Base-by-base conservation (phyloP, 495 filamentous ascomycete species). In the Annulohypoxylon maeteangense region DNA sequence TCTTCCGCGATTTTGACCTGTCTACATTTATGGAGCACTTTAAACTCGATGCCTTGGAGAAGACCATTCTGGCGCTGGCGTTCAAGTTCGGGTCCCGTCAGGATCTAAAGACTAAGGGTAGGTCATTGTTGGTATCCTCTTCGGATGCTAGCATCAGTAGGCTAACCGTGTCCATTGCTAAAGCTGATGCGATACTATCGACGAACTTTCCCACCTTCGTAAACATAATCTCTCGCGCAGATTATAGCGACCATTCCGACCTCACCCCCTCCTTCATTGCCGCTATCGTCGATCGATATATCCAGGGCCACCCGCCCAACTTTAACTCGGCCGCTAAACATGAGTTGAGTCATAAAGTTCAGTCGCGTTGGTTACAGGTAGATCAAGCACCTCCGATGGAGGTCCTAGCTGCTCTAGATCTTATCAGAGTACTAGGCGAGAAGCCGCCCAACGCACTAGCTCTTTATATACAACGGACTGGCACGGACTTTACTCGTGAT, bases 21-120 rank as follows among this genome's bases (percentile, higher is more conserved):
- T 91, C 92, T 3, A 92, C 90, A 4, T 98, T 99, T 73, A 87
- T 97, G 84, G 91, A 94, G 57, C 93, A 97, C 76, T 98, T 98
- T 83, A 91, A 93, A 67, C 85, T 99, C 34, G 93, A 97, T 79
- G 88, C 93, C 7, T 74, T 97, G 14, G 86, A 93, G 74, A 97
- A 96, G 84, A 91, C 92, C 16, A 84, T 95, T n/a, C 84, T 99
- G 45, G 93, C 93, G 25, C 82, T 97, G 50, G 93, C 95, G 3
- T 96, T 96, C 75, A 95, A 94, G 78, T 87, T 89, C 34, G 90
- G 89, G 7, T 86, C 87, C 61, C 93, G 91, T 73, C 80, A 87
- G 51, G 94, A 97, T 79, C 82, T 98, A 55, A 91, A 92, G 72
- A 90, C 88, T 14, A 98, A 98, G 88, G 95, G 95, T 97, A 81